Base-by-base conservation (phyloP, 371 early-diverging fungal species). In the Nematocida sp. region DNA sequence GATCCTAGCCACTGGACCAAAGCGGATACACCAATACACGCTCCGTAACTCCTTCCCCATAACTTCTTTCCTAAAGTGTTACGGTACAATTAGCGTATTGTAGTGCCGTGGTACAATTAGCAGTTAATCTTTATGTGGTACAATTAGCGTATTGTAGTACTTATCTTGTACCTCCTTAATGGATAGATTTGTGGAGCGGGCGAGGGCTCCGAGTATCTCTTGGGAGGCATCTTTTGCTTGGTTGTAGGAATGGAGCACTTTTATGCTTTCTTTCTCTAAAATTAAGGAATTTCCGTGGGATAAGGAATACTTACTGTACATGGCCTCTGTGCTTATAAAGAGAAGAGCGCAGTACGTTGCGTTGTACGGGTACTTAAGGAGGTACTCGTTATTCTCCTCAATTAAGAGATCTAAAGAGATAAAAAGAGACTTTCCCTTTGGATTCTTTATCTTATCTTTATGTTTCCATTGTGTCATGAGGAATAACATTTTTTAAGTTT, bases 1-100 rank as follows among this genome's bases (percentile, higher is more conserved):
- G 66, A 81, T 81, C 79, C 79, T 81, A 81, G 67, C 82, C 82
- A 81, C 80, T 81, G 78, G 79, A 81, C 82, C 80, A 81, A 56
- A 66, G 66, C 79, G 77, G 81, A 56, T 68, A 67, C 68, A 78
- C 59, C 48, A 35, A n/a, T 42, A 28, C 7, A 23, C 28, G n/a
- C 4, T 13, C 13, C n/a, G 7, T 45, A 7, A 45, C 39, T 47
- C 11, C 23, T 23, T 20, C n/a, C 35, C 9, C n/a, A n/a, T n/a
- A n/a, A n/a, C n/a, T n/a, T n/a, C n/a, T n/a, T n/a, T n/a, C n/a
- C n/a, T n/a, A n/a, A n/a, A n/a, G n/a, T n/a, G n/a, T n/a, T n/a
- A n/a, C n/a, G n/a, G n/a, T n/a, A n/a, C n/a, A n/a, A n/a, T n/a
- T n/a, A n/a, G n/a, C n/a, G n/a, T n/a, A n/a, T n/a, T n/a, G n/a